Conservation (phyloP, 73 alveolate species). For the Uronychia binucleata region DNA sequence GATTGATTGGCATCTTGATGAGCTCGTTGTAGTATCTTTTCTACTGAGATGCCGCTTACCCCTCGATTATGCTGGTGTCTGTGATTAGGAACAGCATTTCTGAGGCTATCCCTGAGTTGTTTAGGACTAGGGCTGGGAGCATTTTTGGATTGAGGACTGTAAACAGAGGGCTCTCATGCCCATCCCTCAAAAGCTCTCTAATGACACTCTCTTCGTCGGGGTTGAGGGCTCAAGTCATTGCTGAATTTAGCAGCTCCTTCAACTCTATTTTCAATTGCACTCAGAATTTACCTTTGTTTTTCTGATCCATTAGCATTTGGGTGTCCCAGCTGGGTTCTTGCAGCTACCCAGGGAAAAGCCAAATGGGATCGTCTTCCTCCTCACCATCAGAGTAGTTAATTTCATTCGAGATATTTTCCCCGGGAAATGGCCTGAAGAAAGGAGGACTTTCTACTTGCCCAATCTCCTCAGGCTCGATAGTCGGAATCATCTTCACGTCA, state of each 20-base stretch:
- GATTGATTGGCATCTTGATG: conserved; percentile 60
- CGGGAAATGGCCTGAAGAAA: no score
- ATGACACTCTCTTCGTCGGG: neutral
- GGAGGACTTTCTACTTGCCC: no score
- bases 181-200: neutral
- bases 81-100: conserved; percentile 55
- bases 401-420: neutral
- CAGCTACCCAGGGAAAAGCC: neutral
- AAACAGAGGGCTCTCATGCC: neutral
- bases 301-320: neutral
- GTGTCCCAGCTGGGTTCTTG: neutral
- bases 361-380: neutral
- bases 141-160: conserved; percentile 26
- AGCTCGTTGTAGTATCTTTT: conserved; percentile 56
- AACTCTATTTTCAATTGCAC: neutral
- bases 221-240: neutral
- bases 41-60: conserved; percentile 20
- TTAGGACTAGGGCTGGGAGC: conserved; percentile 60
- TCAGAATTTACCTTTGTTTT: neutral
- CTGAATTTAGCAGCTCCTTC: neutral
- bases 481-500: no score
- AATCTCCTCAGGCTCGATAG: no score
- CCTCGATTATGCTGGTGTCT: conserved; percentile 10
- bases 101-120: conserved; percentile 62
- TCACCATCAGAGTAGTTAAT: neutral